phyloP scores from a whole-genome alignment of 805 yeast species.

The Ogataea minuta region DNA sequence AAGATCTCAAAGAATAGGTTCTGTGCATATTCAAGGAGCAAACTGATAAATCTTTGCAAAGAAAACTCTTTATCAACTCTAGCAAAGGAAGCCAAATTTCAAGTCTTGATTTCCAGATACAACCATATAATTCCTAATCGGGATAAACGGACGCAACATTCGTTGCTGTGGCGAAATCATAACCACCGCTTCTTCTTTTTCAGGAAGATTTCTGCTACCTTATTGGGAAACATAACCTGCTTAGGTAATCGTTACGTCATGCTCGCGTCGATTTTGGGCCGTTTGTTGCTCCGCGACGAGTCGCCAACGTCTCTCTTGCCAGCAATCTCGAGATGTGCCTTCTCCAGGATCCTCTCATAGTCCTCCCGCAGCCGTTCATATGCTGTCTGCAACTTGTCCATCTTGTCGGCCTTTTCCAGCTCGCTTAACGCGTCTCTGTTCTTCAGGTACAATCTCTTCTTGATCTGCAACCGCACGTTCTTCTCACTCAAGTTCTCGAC shows the following conservation, averaged over 20 bases:
- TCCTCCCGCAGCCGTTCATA: conserved; percentile 68
- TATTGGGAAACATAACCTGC: conserved; percentile 8
- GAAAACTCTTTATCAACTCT: conserved; percentile 17
- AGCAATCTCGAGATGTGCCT: conserved; percentile 18
- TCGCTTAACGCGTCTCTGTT: conserved; percentile 76
- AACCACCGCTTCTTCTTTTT: conserved; percentile 14
- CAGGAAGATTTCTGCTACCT: conserved; percentile 20
- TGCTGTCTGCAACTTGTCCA: conserved; percentile 74
- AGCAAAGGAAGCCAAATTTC: conserved; percentile 16
- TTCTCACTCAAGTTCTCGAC: conserved; percentile 29
- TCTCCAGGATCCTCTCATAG: conserved; percentile 55
- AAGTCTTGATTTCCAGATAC: conserved; percentile 15
- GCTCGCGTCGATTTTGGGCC: conserved; percentile 6
- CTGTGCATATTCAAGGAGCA: conserved; percentile 29
- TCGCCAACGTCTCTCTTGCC: conserved; percentile 15
- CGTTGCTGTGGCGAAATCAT: conserved; percentile 10
- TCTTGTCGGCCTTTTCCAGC: conserved; percentile 59
- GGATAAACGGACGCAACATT: conserved; percentile 12
- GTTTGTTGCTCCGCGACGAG: conserved; percentile 8
- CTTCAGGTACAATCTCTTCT: conserved; percentile 70
- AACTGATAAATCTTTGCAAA: conserved; percentile 1
- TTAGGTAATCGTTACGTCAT: conserved; percentile 5
- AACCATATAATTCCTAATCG: conserved; percentile 17
- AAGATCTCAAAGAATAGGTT: conserved; percentile 93
- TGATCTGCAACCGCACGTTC: conserved; percentile 59